phyloP scores from a whole-genome alignment of 768 basidiomycete species.

The Dioszegia crocea region DNA sequence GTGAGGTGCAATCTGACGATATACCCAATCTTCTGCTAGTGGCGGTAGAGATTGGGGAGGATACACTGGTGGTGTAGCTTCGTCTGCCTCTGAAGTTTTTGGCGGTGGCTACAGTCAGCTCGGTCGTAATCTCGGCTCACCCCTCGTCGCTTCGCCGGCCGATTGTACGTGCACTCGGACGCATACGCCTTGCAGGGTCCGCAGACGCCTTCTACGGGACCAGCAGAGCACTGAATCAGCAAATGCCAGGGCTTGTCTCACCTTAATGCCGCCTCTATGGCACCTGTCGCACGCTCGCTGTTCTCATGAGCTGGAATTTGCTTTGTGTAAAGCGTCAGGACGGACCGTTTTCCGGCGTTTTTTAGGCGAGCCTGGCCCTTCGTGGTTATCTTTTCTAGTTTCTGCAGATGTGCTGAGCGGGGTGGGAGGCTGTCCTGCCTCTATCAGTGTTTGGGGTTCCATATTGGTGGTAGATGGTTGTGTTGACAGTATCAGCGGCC shows the following conservation, averaged over 20 bases:
- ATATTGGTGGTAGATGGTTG: background rate
- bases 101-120: constrained; percentile 3
- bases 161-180: constrained; percentile 25
- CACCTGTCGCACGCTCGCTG: constrained; percentile 39
- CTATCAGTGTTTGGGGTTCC: background rate
- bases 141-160: constrained; percentile 37
- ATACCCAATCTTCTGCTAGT: constrained; percentile 9
- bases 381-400: background rate
- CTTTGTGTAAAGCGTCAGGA: background rate
- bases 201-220: constrained; percentile 12
- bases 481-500: background rate
- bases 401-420: background rate
- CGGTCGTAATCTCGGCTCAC: constrained; percentile 9
- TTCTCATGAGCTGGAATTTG: background rate
- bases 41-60: background rate
- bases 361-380: constrained; percentile 5
- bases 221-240: constrained; percentile 21
- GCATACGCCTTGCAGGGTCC: constrained; percentile 28
- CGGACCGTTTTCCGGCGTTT: constrained; percentile 27
- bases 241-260: background rate
- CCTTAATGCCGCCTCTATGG: constrained; percentile 35
- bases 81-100: background rate
- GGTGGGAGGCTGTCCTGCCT: background rate
- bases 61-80: background rate
- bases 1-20: constrained; percentile 11